Evolutionary conservation across 2,329 filamentous ascomycete genomes (phyloP).

Genomic region (Apiospora rasikravindrae): DNA sequence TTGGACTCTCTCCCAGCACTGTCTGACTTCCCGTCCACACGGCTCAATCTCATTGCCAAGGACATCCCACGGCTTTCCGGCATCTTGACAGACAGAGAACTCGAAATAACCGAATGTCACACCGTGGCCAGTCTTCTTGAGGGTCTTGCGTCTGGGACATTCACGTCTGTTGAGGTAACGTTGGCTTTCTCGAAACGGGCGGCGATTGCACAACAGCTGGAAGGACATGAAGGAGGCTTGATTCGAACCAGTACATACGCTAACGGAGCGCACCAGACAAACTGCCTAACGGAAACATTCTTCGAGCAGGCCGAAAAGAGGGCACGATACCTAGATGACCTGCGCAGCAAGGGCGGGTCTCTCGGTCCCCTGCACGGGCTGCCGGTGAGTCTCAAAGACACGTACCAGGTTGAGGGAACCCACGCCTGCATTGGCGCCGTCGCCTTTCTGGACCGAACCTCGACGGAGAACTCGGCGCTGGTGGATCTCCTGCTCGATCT

Average conservation of each 20-base stretch:
- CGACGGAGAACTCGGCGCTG: slow-evolving; percentile 7
- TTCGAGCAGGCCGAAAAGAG: slow-evolving; percentile 1
- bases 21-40: background rate
- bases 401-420: slow-evolving; percentile 9
- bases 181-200: slow-evolving; percentile 18
- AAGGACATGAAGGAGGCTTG: background rate
- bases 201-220: slow-evolving; percentile 18
- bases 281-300: background rate
- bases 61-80: background rate
- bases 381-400: slow-evolving; percentile 18
- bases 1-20: background rate
- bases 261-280: background rate
- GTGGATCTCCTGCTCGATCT: slow-evolving; percentile 16
- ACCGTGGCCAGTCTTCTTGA: background rate
- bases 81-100: background rate
- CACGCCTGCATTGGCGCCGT: slow-evolving; percentile 8
- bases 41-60: background rate
- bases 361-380: slow-evolving; percentile 16
- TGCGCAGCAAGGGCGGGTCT: background rate
- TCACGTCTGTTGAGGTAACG: slow-evolving; percentile 14
- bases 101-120: background rate
- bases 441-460: background rate
- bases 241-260: background rate
- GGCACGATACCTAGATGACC: background rate
- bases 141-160: background rate